Evolutionary conservation across 2,329 filamentous ascomycete species (phyloP).

Genomic region (Colletotrichum theobromicola): DNA sequence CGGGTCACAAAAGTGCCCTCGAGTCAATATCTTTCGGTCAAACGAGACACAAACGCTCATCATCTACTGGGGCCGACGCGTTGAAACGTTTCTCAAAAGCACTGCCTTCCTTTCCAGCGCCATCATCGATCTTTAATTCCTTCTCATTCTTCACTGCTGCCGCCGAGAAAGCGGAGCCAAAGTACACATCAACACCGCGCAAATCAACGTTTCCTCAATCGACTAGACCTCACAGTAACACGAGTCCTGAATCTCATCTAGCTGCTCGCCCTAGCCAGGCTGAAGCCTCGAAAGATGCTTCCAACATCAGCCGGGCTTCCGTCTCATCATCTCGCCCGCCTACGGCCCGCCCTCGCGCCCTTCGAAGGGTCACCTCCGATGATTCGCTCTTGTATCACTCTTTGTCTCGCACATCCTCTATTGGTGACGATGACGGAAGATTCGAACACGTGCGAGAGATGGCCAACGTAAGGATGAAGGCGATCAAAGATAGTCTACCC

Average conservation of each 20-base stretch:
- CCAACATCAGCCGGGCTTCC: neutral
- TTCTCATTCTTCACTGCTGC: constrained; percentile 21
- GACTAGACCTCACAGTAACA: constrained; percentile 2
- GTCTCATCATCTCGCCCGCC: constrained; percentile 3
- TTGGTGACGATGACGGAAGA: constrained; percentile 77
- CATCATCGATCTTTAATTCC: constrained; percentile 20
- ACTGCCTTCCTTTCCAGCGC: constrained; percentile 52
- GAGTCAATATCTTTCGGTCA: constrained; percentile 50
- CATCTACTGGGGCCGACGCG: constrained; percentile 62
- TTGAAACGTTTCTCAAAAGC: constrained; percentile 62
- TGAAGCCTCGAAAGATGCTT: neutral
- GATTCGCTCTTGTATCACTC: constrained; percentile 79
- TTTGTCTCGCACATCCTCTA: constrained; percentile 78
- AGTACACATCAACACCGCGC: neutral
- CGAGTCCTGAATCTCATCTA: neutral
- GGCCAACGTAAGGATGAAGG: constrained; percentile 88
- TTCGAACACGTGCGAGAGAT: constrained; percentile 84
- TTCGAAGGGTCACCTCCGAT: constrained; percentile 74
- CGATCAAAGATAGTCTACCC: constrained; percentile 85
- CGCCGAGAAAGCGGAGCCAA: constrained; percentile 13
- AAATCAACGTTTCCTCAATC: neutral
- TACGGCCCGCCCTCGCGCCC: constrained; percentile 16
- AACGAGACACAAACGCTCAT: constrained; percentile 53
- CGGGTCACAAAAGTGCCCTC: constrained; percentile 39
- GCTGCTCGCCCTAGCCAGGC: neutral